Percentiles rank a stretch among this genome's conserved stretches.
phyloP scores from a whole-genome alignment of 768 basidiomycete genomes.

The Exidia glandulosa region DNA sequence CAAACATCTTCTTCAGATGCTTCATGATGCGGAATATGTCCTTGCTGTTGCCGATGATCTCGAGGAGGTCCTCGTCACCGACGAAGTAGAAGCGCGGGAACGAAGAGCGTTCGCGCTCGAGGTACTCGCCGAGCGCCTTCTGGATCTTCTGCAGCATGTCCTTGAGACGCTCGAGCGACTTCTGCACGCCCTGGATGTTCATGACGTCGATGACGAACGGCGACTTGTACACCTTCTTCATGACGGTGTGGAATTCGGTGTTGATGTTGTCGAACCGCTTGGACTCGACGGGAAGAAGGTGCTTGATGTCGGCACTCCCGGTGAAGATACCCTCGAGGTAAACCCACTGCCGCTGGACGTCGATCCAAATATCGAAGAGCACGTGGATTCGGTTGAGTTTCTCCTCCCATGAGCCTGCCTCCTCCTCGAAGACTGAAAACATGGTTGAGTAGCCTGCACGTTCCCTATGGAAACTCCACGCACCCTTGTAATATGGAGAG shows the following conservation, averaged over 20 bases:
- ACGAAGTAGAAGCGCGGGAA: slow-evolving; percentile 99
- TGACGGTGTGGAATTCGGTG: slow-evolving; percentile 91
- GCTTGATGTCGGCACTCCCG: slow-evolving; percentile 99
- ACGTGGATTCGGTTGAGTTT: slow-evolving; percentile 95
- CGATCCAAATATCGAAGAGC: slow-evolving; percentile 98
- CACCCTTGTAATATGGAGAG: slow-evolving; percentile 96
- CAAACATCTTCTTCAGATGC: slow-evolving; percentile 99
- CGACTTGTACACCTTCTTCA: slow-evolving; percentile 99
- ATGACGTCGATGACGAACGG: slow-evolving; percentile 95
- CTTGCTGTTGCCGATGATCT: slow-evolving; percentile 99
- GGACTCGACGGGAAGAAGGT: slow-evolving; percentile 92
- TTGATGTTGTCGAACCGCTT: slow-evolving; percentile 99
- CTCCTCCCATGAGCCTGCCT: slow-evolving; percentile 91
- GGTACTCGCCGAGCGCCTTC: slow-evolving; percentile 96
- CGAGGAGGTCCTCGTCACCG: slow-evolving; percentile 94
- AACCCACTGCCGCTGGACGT: slow-evolving; percentile 99
- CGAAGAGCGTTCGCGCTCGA: slow-evolving; percentile 91
- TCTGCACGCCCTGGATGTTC: slow-evolving; percentile 93
- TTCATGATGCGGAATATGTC: slow-evolving; percentile 98
- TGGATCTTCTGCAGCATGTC: slow-evolving; percentile 97
- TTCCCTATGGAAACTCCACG: slow-evolving; percentile 6
- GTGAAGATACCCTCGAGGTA: slow-evolving; percentile 99
- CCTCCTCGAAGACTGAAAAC: slow-evolving; percentile 75
- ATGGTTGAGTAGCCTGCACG: slow-evolving; percentile 2
- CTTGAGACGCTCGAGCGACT: slow-evolving; percentile 91